phyloP scores from a whole-genome alignment of 2,329 filamentous ascomycete genomes.

The Hypoxylon sp. region DNA sequence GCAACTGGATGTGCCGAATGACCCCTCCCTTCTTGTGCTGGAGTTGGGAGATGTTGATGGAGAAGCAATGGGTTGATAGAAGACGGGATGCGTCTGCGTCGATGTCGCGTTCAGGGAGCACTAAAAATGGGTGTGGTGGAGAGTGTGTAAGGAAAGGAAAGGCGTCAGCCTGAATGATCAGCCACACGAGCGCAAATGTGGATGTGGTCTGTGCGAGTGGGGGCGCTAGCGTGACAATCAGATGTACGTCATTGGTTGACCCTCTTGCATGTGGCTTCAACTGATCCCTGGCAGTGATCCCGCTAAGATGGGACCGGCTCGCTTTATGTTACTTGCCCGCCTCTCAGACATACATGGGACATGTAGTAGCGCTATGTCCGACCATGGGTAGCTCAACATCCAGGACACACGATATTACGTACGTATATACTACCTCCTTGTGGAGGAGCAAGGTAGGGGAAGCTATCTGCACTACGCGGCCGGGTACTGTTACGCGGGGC shows the following conservation, averaged over 20 bases:
- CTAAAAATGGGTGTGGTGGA: constrained; percentile 44
- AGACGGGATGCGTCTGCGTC: constrained; percentile 43
- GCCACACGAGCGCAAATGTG: constrained; percentile 34
- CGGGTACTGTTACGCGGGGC: not conserved
- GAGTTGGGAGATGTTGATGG: constrained; percentile 31
- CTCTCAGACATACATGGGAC: constrained; percentile 1
- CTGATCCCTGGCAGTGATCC: constrained; percentile 34
- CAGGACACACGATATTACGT: constrained; percentile 11
- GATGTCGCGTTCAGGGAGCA: constrained; percentile 46
- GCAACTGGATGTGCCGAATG: constrained; percentile 45
- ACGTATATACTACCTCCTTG: constrained; percentile 9
- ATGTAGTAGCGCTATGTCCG: constrained; percentile 5
- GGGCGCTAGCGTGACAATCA: constrained; percentile 26
- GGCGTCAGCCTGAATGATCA: constrained; percentile 41
- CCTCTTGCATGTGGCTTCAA: constrained; percentile 43
- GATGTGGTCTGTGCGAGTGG: constrained; percentile 43
- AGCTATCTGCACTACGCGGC: not conserved
- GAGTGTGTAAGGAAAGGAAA: constrained; percentile 26
- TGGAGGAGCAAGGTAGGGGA: not conserved
- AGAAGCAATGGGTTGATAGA: constrained; percentile 38
- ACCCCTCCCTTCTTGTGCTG: constrained; percentile 40
- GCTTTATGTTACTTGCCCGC: constrained; percentile 5
- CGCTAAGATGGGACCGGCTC: constrained; percentile 36
- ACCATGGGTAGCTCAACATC: not conserved
- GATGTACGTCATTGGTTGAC: constrained; percentile 36